These are phyloP conservation scores for Antitrichia curtipendula DNA, from an alignment of 225 moss, liverwort and hornwort species.

Conservation along the genomic window DNA sequence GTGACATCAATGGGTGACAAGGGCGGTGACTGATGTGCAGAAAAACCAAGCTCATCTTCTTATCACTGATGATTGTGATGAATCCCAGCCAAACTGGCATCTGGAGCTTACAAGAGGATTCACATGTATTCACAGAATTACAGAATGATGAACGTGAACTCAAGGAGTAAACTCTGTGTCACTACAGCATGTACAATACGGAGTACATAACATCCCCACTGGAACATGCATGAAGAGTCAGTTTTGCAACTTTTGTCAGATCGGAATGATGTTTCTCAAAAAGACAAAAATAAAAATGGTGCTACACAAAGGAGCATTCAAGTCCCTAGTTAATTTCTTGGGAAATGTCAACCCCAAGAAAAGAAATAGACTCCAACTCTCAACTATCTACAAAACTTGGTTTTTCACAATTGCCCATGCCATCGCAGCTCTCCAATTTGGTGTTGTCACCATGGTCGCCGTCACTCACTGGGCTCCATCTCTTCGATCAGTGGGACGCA, in stretches of 20 bases:
- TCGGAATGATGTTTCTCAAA: not conserved
- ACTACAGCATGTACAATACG: not conserved
- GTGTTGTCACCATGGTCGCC: not conserved
- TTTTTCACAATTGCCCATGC: not conserved
- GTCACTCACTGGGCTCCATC: not conserved
- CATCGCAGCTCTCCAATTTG: not conserved
- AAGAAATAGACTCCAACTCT: not conserved
- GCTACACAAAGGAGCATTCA: not conserved
- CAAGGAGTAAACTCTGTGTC: not conserved
- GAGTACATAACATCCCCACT: not conserved
- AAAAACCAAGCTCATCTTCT: not conserved
- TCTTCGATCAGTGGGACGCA: not conserved
- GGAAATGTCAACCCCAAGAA: not conserved
- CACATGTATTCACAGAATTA: not conserved
- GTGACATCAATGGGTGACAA: not conserved
- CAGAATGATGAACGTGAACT: not conserved
- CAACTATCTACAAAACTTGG: conserved; percentile 9
- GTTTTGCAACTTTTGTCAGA: not conserved
- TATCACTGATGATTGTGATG: not conserved
- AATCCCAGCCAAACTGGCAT: not conserved
- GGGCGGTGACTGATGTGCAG: not conserved
- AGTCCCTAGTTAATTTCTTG: not conserved
- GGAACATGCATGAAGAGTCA: not conserved
- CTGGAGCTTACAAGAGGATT: not conserved
- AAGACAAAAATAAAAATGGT: not conserved